A percentile compares a stretch with the other conserved stretches of the same genome.
phyloP scores from a whole-genome alignment of 2,329 filamentous ascomycete genomes.

The Pezicula rhizophila region DNA sequence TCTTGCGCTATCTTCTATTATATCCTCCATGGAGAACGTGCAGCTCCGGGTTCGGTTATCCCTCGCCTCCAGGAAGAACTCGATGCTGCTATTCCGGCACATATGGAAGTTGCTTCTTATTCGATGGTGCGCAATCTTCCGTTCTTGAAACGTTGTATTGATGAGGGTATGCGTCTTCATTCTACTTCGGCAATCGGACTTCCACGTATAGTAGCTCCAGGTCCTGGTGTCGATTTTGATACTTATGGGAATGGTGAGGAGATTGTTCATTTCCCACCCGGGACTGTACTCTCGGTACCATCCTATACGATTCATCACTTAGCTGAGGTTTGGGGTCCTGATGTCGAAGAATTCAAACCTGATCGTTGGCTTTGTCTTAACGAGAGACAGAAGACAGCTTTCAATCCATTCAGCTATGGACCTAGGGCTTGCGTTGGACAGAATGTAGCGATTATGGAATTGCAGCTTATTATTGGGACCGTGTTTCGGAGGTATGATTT shows the following conservation, averaged over 20 bases:
- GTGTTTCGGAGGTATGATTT: constrained; percentile 54
- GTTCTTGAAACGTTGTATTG: constrained; percentile 35
- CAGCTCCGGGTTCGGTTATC: constrained; percentile 57
- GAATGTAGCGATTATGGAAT: constrained; percentile 82
- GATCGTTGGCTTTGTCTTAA: constrained; percentile 64
- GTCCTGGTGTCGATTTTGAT: constrained; percentile 53
- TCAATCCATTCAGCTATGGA: constrained; percentile 67
- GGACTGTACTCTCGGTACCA: constrained; percentile 70
- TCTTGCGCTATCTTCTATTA: constrained; percentile 78
- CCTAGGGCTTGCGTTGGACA: constrained; percentile 65
- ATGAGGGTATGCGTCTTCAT: constrained; percentile 55
- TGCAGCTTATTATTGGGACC: constrained; percentile 68
- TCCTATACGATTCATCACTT: constrained; percentile 76
- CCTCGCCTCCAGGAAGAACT: constrained; percentile 65
- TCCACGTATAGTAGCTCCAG: constrained; percentile 61
- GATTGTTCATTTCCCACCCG: constrained; percentile 55
- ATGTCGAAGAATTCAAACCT: constrained; percentile 63
- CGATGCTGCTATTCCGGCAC: constrained; percentile 57
- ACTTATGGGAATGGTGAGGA: constrained; percentile 25
- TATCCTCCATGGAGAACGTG: constrained; percentile 39
- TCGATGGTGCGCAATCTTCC: constrained; percentile 35
- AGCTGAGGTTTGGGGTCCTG: constrained; percentile 61
- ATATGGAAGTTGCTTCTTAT: constrained; percentile 39
- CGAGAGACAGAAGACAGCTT: constrained; percentile 61
- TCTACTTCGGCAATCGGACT: constrained; percentile 78